phyloP scores from a whole-genome alignment of 352 stramenopile genomes.

The Phytophthora pinifolia region DNA sequence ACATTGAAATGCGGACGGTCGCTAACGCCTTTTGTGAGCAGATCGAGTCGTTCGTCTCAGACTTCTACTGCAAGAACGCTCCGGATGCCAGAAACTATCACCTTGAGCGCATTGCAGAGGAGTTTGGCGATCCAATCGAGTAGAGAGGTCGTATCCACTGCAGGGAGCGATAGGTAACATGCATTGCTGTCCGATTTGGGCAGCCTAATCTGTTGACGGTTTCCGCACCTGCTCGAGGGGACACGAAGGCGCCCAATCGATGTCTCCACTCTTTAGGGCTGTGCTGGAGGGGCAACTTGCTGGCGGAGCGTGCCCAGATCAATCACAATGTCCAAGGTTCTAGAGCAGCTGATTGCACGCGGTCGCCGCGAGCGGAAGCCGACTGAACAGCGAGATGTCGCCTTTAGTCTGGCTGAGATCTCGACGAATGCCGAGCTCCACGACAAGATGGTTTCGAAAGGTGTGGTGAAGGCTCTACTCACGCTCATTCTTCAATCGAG shows the following conservation, averaged over 20 bases:
- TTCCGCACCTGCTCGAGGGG: conserved; percentile 27
- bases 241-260: conserved; percentile 7
- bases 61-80: conserved; percentile 67
- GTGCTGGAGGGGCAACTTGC: not conserved
- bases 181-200: too few species aligned
- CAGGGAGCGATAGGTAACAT: conserved; percentile 12
- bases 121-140: conserved; percentile 41
- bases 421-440: conserved; percentile 93
- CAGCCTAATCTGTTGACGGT: too few species aligned
- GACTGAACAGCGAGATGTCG: conserved; percentile 95
- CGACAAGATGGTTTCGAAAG: conserved; percentile 95
- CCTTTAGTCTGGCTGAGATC: conserved; percentile 95
- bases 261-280: conserved; percentile 11
- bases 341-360: conserved; percentile 96
- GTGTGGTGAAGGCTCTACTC: conserved; percentile 92
- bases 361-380: conserved; percentile 92
- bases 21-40: conserved; percentile 14
- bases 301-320: not conserved
- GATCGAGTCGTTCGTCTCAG: conserved; percentile 76
- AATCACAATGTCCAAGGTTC: conserved; percentile 86
- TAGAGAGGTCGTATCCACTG: conserved; percentile 17
- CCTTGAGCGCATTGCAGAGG: conserved; percentile 54
- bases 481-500: conserved; percentile 90
- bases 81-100: conserved; percentile 63
- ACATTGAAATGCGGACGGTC: too few species aligned